phyloP scores from a whole-genome alignment of 495 filamentous ascomycete species.

The Arthonia radiata region DNA sequence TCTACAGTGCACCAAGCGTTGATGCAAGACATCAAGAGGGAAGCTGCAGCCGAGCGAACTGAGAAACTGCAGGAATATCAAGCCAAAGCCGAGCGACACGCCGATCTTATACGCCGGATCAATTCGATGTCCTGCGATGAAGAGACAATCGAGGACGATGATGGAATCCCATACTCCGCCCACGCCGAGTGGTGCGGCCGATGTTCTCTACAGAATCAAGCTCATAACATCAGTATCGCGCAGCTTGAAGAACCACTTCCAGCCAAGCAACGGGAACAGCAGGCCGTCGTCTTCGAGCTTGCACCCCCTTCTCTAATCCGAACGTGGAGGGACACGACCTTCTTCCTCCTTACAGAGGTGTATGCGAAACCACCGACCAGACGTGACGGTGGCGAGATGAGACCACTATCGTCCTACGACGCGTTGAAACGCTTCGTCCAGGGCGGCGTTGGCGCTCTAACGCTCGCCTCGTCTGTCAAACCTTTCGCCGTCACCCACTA shows the following conservation, averaged over 20 bases:
- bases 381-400: slow-evolving; percentile 1
- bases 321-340: slow-evolving; percentile 29
- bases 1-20: slow-evolving; percentile 21
- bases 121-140: slow-evolving; percentile 9
- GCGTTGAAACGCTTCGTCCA: slow-evolving; percentile 2
- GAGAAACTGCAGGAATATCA: slow-evolving; percentile 22
- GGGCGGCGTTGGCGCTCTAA: slow-evolving; percentile 4
- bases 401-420: neutral
- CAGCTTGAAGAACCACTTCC: slow-evolving; percentile 42
- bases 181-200: too few relatives aligned
- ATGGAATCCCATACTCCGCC: neutral
- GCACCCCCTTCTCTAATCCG: slow-evolving; percentile 17
- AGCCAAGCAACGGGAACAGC: slow-evolving; percentile 8
- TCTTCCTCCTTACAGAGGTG: slow-evolving; percentile 12
- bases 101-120: slow-evolving; percentile 9
- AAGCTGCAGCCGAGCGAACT: slow-evolving; percentile 10
- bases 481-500: slow-evolving; percentile 20
- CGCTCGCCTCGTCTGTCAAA: slow-evolving; percentile 21
- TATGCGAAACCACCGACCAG: neutral
- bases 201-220: slow-evolving; percentile 9
- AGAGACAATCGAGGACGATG: slow-evolving; percentile 8
- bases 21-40: slow-evolving; percentile 14
- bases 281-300: slow-evolving; percentile 34
- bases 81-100: slow-evolving; percentile 12
- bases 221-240: slow-evolving; percentile 19